Percentiles rank a stretch among this genome's conserved stretches.
phyloP scores from a whole-genome alignment of 1,284 basidiomycete genomes.

The Melampsora occidentalis region DNA sequence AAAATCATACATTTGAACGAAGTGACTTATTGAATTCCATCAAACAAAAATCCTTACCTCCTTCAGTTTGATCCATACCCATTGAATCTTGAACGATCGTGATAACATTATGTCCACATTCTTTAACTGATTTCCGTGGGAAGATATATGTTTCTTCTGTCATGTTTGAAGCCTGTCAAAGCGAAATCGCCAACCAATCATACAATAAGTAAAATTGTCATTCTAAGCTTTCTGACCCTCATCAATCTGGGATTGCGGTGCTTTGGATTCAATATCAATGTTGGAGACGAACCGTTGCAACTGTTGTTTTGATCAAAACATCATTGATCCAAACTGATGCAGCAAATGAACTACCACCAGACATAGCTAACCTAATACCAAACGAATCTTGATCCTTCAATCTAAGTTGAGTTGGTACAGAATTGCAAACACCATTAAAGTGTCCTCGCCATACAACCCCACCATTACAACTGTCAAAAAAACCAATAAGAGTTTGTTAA shows the following conservation, averaged over 20 bases:
- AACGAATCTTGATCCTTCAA: neutral
- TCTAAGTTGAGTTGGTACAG: conserved; percentile 1
- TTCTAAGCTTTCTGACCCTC: neutral
- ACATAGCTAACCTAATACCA: conserved; percentile 46
- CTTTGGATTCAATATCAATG: conserved; percentile 9
- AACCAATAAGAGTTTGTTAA: conserved; percentile 5
- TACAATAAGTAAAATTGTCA: neutral
- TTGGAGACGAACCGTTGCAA: conserved; percentile 6
- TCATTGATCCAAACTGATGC: conserved; percentile 49
- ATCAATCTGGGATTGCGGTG: neutral
- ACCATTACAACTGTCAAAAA: conserved; percentile 60
- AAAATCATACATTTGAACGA: neutral
- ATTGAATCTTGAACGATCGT: conserved; percentile 49
- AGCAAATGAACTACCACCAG: conserved; percentile 47
- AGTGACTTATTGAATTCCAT: no score
- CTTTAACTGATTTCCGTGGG: conserved; percentile 4
- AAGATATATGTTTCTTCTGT: conserved; percentile 12
- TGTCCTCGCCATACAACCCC: conserved; percentile 78
- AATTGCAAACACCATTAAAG: conserved; percentile 59
- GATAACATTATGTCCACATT: conserved; percentile 45
- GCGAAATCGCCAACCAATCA: neutral
- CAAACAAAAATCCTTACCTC: conserved; percentile 8
- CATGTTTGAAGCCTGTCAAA: conserved; percentile 18
- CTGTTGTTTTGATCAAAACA: conserved; percentile 45
- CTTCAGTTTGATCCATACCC: conserved; percentile 45